phyloP scores from a whole-genome alignment of 345 rosid species.

The Hibiscus mutabilis region DNA sequence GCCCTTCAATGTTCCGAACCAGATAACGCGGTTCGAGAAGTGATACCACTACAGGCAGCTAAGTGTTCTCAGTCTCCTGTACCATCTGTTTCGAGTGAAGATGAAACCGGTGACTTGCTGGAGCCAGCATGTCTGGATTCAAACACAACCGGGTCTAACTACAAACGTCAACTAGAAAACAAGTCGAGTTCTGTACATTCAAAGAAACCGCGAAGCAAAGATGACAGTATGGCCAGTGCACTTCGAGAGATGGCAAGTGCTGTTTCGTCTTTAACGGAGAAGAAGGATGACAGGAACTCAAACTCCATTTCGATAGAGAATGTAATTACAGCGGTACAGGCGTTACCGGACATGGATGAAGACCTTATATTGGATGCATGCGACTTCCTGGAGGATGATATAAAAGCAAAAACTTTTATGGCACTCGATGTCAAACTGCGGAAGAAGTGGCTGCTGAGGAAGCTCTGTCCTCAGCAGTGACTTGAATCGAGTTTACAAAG shows the following conservation, averaged over 20 bases:
- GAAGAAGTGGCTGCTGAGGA: constrained; percentile 76
- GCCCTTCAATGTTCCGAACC: constrained; percentile 44
- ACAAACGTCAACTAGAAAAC: constrained; percentile 39
- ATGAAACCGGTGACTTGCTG: constrained; percentile 27
- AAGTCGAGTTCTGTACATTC: constrained; percentile 19
- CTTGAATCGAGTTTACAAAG: background rate
- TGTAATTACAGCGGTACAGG: constrained; percentile 62
- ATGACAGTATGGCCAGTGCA: constrained; percentile 18
- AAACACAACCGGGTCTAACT: constrained; percentile 19
- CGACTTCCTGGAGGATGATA: constrained; percentile 77
- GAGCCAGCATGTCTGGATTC: constrained; percentile 18
- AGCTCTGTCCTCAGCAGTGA: constrained; percentile 45
- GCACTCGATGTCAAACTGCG: constrained; percentile 67
- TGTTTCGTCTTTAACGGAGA: too few relatives aligned
- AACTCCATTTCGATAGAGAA: constrained; percentile 43
- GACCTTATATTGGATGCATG: constrained; percentile 89
- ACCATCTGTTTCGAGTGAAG: constrained; percentile 36
- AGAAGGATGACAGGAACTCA: background rate
- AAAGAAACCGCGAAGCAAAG: constrained; percentile 34
- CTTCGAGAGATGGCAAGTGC: constrained; percentile 25
- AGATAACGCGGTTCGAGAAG: constrained; percentile 32
- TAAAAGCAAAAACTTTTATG: constrained; percentile 73
- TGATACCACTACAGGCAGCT: constrained; percentile 17
- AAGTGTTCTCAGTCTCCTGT: constrained; percentile 27
- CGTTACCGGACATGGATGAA: constrained; percentile 74